A percentile compares a stretch with the other conserved stretches of the same genome.
phyloP scores from a whole-genome alignment of 257 asterid species.

The Ballota nigra region DNA sequence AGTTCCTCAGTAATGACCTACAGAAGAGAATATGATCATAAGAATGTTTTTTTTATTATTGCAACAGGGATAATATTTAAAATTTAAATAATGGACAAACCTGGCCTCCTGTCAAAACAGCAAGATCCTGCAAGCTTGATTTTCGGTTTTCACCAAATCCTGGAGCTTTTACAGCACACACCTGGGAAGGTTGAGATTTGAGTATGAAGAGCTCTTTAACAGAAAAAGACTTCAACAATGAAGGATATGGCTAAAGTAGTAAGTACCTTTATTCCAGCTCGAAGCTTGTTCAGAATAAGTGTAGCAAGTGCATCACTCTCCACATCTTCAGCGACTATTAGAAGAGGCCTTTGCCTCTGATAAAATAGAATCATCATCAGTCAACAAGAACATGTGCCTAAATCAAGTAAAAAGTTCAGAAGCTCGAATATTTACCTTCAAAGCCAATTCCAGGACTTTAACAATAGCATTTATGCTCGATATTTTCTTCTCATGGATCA shows the following conservation, averaged over 20 bases:
- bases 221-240: not conserved
- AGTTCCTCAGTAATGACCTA: conserved; percentile 96
- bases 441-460: conserved; percentile 81
- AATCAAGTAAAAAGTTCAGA: not conserved
- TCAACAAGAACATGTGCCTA: not conserved
- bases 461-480: conserved; percentile 69
- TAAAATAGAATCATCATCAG: not conserved
- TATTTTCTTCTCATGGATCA: conserved; percentile 90
- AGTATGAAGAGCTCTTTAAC: not conserved
- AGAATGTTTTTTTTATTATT: too few relatives aligned
- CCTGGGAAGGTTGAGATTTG: conserved; percentile 35
- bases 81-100: conserved; percentile 27
- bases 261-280: conserved; percentile 86
- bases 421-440: conserved; percentile 49
- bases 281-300: conserved; percentile 87
- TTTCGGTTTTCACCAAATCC: conserved; percentile 96
- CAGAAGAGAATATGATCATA: not conserved
- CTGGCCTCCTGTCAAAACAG: conserved; percentile 87
- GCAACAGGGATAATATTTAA: not conserved
- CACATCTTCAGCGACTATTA: conserved; percentile 87
- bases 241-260: not conserved
- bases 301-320: conserved; percentile 97
- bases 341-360: conserved; percentile 80
- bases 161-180: conserved; percentile 94
- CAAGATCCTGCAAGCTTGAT: conserved; percentile 77